phyloP scores from a whole-genome alignment of 805 yeast genomes.

The Candida montana region DNA sequence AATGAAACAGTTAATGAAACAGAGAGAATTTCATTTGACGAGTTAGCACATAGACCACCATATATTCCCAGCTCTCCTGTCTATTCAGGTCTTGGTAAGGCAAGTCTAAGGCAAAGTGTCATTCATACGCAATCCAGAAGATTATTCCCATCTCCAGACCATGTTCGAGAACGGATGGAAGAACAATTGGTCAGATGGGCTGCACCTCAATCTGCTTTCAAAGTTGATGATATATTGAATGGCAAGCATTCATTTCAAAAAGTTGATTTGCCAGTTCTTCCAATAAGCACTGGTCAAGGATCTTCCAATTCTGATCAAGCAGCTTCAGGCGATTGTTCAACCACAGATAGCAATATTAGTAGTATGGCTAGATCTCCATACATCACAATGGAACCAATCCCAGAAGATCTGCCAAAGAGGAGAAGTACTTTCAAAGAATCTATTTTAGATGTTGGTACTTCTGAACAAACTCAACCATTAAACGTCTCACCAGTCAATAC shows the following conservation, averaged over 20 bases:
- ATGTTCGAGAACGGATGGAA: slow-evolving; percentile 30
- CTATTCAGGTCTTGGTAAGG: slow-evolving; percentile 15
- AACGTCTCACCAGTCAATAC: not conserved
- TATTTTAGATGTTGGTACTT: not conserved
- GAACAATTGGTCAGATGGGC: slow-evolving; percentile 33
- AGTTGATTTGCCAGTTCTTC: slow-evolving; percentile 14
- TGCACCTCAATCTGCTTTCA: slow-evolving; percentile 25
- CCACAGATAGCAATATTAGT: slow-evolving; percentile 11
- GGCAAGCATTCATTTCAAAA: slow-evolving; percentile 32
- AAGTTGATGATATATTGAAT: slow-evolving; percentile 25
- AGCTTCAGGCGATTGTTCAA: not conserved
- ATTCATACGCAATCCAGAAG: slow-evolving; percentile 26
- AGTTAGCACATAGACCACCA: slow-evolving; percentile 19
- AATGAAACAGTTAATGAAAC: too few relatives aligned
- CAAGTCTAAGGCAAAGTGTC: slow-evolving; percentile 25
- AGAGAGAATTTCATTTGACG: slow-evolving; percentile 5
- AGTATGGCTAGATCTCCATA: slow-evolving; percentile 15
- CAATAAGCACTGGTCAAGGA: not conserved
- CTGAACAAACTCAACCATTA: not conserved
- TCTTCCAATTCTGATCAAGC: not conserved
- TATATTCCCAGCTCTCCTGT: slow-evolving; percentile 10
- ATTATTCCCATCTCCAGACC: slow-evolving; percentile 22
- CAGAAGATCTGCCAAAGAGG: not conserved
- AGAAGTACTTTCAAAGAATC: slow-evolving; percentile 4
- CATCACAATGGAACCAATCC: not conserved